Base-by-base conservation (phyloP, 305 asterid genomes). In the Fraxinus dipetala region DNA sequence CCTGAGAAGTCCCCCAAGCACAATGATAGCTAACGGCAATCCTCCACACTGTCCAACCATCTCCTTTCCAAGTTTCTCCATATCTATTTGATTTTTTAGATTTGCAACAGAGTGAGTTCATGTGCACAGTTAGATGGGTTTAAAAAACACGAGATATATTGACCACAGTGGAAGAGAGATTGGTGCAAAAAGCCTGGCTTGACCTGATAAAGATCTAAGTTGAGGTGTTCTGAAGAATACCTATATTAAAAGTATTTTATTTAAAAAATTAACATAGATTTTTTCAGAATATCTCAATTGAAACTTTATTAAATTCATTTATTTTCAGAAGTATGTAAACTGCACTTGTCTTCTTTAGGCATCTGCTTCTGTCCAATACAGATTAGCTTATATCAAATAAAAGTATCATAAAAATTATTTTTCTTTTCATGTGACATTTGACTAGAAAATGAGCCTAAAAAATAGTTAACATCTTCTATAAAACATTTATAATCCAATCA, bases 31-130 rank as follows among this genome's bases (percentile, higher is more conserved):
- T 79, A 90, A 81, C 38, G 94, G 94, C 83, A 90, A 69, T n/a
- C 94, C 91, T 72, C 91, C 90, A 31, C 96, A 92, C 76, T 89
- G 87, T 36, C 77, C 83, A 67, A 87, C 92, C 91, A 92, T 87
- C 83, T 89, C 87, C 63, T 82, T 88, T 43, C 95, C 95, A 22
- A 88, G 82, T 75, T 40, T 86, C 85, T 91, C 87, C 80, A 88
- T 73, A 9, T 87, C 87, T 76, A 20, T 67, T 31, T 76, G 84
- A 28, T 82, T 81, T 54, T 78, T 88, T 38, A 83, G 74, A 67
- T 85, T 89, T 84, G 82, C 79, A 48, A 70, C 67, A 74, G 20
- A 69, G 13, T 28, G 38, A 10, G 22, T 30, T 4, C 31, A 9
- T 20, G 22, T 0, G 67, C 63, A 61, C 70, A 61, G 31, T 59